Evolutionary conservation across 805 yeast genomes (phyloP), one percentile per base, ranked within the genome.

Genomic region (Hanseniaspora clermontiae): DNA sequence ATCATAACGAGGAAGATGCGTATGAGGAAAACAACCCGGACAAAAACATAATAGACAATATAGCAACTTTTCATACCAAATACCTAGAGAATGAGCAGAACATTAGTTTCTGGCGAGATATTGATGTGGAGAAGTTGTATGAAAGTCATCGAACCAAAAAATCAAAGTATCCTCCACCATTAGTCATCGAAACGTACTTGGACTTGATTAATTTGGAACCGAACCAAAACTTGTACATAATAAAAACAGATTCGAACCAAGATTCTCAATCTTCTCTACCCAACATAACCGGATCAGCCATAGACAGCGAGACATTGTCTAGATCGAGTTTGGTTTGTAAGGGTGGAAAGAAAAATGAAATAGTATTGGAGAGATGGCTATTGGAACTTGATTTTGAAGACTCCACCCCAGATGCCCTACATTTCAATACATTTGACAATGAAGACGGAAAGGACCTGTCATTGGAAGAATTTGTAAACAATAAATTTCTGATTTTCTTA

Each of bases 301-400:
- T 45, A 31, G 49, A 45, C 17, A 31, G 38, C 20, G 49, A 45
- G 5, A 45, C 49, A 3, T 74, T 8, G 77, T 75, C 27, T 73
- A 74, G 60, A 64, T 75, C 49, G n/a, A 19, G 14, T 81, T 84
- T 77, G 71, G 77, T 10, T 82, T 82, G 12, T 73, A 83, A 10
- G 79, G 84, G 83, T 14, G 73, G 77, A 2, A 80, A 78, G 63
- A 84, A 84, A 63, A 75, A 80, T 17, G 97, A 91, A 68, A 79
- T 93, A n/a, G 96, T 93, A 1, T 70, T 93, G 57, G 98, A 93
- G 65, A 76, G 98, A 58, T 93, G 98, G 98, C 74, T 88, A 27
- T 71, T 93, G 37, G 96, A 90, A 66, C 78, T 90, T 59, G 58
- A 56, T 38, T 24, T 37, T 15, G 20, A 43, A n/a, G 90, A 84